A percentile compares a stretch with the other conserved stretches of the same genome.
Conservation (phyloP, 352 stramenopile species). For the Peronospora destructor region DNA sequence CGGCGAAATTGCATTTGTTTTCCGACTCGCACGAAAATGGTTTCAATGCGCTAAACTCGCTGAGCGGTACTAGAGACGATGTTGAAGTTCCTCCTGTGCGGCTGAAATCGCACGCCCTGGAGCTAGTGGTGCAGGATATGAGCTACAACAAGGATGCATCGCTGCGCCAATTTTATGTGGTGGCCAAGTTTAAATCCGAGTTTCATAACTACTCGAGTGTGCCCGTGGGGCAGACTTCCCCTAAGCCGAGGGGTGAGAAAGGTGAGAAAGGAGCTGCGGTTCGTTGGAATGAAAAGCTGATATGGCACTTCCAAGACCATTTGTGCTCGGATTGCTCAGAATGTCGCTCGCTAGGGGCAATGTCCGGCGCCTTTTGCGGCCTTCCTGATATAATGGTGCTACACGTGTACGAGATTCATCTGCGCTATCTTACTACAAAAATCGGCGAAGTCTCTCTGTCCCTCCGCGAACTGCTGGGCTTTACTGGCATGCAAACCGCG, state of each 20-base stretch:
- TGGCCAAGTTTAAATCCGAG: slow-evolving; percentile 82
- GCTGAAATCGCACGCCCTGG: slow-evolving; percentile 59
- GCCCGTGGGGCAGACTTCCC: slow-evolving; percentile 66
- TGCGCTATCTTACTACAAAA: slow-evolving; percentile 80
- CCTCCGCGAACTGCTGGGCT: slow-evolving; percentile 68
- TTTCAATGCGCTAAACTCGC: slow-evolving; percentile 24
- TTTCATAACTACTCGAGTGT: slow-evolving; percentile 67
- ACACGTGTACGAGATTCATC: slow-evolving; percentile 77
- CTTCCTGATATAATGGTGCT: slow-evolving; percentile 76
- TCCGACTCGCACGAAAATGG: slow-evolving; percentile 22
- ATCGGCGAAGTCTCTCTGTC: slow-evolving; percentile 72
- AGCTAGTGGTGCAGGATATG: slow-evolving; percentile 65
- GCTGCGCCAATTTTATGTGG: slow-evolving; percentile 77
- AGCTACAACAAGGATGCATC: slow-evolving; percentile 65
- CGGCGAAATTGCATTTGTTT: slow-evolving; percentile 16
- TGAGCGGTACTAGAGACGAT: slow-evolving; percentile 15
- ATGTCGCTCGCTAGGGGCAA: slow-evolving; percentile 51
- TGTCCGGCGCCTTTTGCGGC: slow-evolving; percentile 55
- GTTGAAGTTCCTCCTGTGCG: slow-evolving; percentile 20
- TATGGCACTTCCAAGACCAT: slow-evolving; percentile 77
- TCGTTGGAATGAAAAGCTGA: slow-evolving; percentile 66
- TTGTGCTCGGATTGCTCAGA: slow-evolving; percentile 64
- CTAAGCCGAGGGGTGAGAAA: slow-evolving; percentile 54
- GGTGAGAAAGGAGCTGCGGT: slow-evolving; percentile 49
- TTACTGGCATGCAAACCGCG: slow-evolving; percentile 57